A percentile compares a stretch with the other conserved stretches of the same genome.
Conservation (phyloP, 768 basidiomycete genomes). For the Amanita inopinata region DNA sequence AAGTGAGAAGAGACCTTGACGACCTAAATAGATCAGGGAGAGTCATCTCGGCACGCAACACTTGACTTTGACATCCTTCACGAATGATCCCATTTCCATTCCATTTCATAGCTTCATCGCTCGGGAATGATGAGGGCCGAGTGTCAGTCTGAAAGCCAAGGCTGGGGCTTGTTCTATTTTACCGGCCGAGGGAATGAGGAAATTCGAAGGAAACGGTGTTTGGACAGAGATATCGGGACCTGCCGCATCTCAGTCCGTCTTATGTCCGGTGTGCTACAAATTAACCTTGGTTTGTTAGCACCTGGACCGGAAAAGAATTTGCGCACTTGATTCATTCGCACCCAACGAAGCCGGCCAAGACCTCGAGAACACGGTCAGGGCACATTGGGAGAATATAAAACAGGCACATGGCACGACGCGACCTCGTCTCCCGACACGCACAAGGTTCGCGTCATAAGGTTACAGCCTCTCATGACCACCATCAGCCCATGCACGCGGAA, state of each 20-base stretch:
- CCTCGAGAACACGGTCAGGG: too few species aligned
- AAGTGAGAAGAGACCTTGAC: conserved; percentile 1
- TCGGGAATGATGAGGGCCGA: not conserved
- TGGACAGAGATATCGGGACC: not conserved
- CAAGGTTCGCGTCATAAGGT: not conserved
- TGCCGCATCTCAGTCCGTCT: conserved; percentile 4
- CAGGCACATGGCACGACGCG: not conserved
- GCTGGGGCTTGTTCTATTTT: too few species aligned
- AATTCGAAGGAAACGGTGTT: conserved; percentile 2
- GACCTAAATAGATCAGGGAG: conserved; percentile 7
- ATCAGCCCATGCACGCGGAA: conserved; percentile 4
- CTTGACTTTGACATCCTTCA: too few species aligned
- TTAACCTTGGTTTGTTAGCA: not conserved
- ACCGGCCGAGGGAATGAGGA: too few species aligned
- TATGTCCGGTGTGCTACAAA: conserved; percentile 3
- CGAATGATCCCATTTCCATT: too few species aligned
- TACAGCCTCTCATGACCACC: not conserved
- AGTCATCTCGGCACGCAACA: too few species aligned
- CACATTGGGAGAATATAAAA: too few species aligned
- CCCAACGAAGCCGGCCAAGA: too few species aligned
- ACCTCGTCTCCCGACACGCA: not conserved
- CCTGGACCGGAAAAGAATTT: too few species aligned
- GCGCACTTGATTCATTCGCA: too few species aligned
- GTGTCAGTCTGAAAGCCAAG: too few species aligned
- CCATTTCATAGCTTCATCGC: too few species aligned